Evolutionary conservation across 148 eudicot genomes (phyloP).

Genomic region (Rhododendron mucronatum): DNA sequence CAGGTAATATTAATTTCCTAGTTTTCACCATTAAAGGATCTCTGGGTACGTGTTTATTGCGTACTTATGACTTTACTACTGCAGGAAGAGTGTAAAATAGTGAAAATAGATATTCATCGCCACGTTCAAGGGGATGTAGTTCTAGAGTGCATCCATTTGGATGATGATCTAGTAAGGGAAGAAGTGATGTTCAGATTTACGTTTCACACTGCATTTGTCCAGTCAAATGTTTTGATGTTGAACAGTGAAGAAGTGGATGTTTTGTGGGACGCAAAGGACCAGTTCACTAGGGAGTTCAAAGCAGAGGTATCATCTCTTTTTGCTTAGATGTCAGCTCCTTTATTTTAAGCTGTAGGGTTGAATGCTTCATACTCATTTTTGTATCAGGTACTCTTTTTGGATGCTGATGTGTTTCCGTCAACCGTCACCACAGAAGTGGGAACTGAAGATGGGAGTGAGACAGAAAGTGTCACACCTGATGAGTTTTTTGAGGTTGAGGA

Average conservation of each 20-base stretch:
- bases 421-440: slow-evolving; percentile 33
- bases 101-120: slow-evolving; percentile 60
- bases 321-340: slow-evolving; percentile 8
- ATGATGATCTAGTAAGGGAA: slow-evolving; percentile 48
- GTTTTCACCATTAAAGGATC: background rate
- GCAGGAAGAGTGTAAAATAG: slow-evolving; percentile 69
- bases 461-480: slow-evolving; percentile 60
- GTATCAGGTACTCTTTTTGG: slow-evolving; percentile 82
- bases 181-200: slow-evolving; percentile 76
- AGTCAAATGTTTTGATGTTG: slow-evolving; percentile 56
- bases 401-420: slow-evolving; percentile 54
- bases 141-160: slow-evolving; percentile 67
- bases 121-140: slow-evolving; percentile 84
- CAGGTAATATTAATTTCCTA: slow-evolving; percentile 38
- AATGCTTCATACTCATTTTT: slow-evolving; percentile 37
- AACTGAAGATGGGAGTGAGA: slow-evolving; percentile 55
- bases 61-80: slow-evolving; percentile 22
- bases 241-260: slow-evolving; percentile 69
- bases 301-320: slow-evolving; percentile 55
- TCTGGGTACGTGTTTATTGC: background rate
- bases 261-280: slow-evolving; percentile 68
- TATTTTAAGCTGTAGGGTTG: slow-evolving; percentile 31
- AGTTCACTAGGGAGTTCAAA: slow-evolving; percentile 57
- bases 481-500: slow-evolving; percentile 92
- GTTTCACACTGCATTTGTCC: slow-evolving; percentile 73